Percentiles rank a stretch among this genome's conserved stretches.
These are phyloP conservation scores for Pseudogymnoascus destructans DNA, from an alignment of 2,329 filamentous ascomycete species.

Conservation along the genomic window DNA sequence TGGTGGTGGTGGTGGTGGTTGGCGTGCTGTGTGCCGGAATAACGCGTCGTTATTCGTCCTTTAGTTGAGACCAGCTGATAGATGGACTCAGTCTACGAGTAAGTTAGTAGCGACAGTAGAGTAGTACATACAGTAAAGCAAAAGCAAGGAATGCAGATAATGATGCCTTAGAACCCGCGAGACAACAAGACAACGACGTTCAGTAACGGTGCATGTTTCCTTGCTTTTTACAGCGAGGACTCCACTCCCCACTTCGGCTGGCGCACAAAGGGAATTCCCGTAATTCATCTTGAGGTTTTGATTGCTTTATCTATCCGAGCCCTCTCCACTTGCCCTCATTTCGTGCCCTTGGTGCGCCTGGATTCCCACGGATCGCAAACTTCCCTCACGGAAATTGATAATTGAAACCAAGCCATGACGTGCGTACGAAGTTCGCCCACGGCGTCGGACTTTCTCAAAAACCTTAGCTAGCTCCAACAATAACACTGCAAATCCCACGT, in stretches of 20 bases:
- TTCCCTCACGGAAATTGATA: background rate
- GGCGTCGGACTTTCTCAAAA: background rate
- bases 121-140: constrained; percentile 3
- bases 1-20: background rate
- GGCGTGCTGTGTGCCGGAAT: background rate
- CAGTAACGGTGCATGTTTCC: background rate
- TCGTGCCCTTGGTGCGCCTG: background rate
- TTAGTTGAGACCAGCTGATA: background rate
- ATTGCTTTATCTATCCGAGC: background rate
- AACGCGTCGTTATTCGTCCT: background rate
- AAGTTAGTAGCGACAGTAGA: background rate
- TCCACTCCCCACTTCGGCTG: constrained; percentile 1
- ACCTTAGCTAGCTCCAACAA: constrained; percentile 2
- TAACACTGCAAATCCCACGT: constrained; percentile 1
- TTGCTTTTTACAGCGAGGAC: background rate
- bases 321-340: constrained; percentile 3
- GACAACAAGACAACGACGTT: background rate
- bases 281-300: background rate
- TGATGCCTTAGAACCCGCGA: background rate
- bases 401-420: constrained; percentile 1
- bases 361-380: constrained; percentile 1
- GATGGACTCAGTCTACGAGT: background rate
- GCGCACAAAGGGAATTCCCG: background rate
- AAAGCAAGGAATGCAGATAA: constrained; percentile 8
- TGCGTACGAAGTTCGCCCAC: background rate